These are phyloP conservation scores for Apiosordaria backusii DNA, from an alignment of 495 filamentous ascomycete genomes.

Conservation along the genomic window DNA sequence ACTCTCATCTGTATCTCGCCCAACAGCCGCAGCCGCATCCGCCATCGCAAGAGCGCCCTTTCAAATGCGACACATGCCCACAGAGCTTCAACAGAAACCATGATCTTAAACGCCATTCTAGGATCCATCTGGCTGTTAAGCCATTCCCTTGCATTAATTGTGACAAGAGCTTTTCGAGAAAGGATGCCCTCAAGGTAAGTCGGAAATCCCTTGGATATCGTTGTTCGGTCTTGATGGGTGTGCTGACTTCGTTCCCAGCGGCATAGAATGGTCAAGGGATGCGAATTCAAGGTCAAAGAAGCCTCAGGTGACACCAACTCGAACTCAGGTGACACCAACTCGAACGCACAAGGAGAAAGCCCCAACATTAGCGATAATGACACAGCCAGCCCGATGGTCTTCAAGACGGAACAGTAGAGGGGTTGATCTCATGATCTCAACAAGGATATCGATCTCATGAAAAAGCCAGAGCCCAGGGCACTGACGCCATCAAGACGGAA, in stretches of 20 bases:
- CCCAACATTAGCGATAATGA: background rate
- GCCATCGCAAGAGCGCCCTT: conserved; percentile 66
- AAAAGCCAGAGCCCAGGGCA: too few relatives aligned
- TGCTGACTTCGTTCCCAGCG: conserved; percentile 49
- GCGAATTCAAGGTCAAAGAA: conserved; percentile 40
- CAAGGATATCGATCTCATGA: background rate
- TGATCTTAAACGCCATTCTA: conserved; percentile 91
- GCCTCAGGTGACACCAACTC: conserved; percentile 32
- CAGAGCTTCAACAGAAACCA: conserved; percentile 97
- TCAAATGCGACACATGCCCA: conserved; percentile 89
- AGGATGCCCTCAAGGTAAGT: conserved; percentile 91
- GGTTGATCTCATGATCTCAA: background rate
- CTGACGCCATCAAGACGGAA: background rate
- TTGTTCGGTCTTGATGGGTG: background rate
- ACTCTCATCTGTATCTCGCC: conserved; percentile 30
- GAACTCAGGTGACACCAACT: background rate
- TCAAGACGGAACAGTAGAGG: background rate
- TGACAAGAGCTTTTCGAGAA: conserved; percentile 95
- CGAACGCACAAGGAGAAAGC: background rate
- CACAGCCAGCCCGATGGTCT: background rate
- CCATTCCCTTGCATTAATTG: conserved; percentile 89
- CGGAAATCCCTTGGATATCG: background rate
- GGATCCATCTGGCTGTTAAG: conserved; percentile 93
- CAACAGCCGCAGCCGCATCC: conserved; percentile 34
- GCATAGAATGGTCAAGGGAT: conserved; percentile 90